Evolutionary conservation across 495 filamentous ascomycete species (phyloP), one percentile per base, ranked within the genome.

Genomic region (Tirmania nivea): DNA sequence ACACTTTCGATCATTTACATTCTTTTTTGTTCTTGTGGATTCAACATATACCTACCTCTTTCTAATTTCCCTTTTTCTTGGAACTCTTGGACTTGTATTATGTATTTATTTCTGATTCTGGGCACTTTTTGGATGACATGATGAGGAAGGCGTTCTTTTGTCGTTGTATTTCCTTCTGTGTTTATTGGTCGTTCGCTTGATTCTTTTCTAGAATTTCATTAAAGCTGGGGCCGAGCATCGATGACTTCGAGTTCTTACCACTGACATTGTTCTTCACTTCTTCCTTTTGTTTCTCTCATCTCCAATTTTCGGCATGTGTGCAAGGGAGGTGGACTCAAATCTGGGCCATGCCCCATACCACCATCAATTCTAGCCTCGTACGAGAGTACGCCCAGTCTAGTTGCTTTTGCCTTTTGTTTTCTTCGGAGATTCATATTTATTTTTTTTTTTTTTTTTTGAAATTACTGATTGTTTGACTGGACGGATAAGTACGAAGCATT

Each of bases 211-310:
- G 56, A 21, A 57, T 54, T 59, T 50, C 52, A 57, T 51, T 60
- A 53, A 60, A 51, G 36, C 59, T 60, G 59, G 60, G 59, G 47
- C 60, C 54, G 12, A 2, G n/a, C 36, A 42, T 9, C 36, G 9
- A 10, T 10, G 36, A n/a, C 36, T 45, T 6, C 9, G 1, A 8
- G 9, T 5, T 8, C 39, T 19, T 45, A 14, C 12, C 39, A 45
- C 39, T 14, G 14, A 45, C 17, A 45, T 45, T 45, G 2, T 45
- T 19, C n/a, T n/a, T n/a, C n/a, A n/a, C n/a, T n/a, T 2, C 17
- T 45, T 6, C 39, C 3, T 45, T 45, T 45, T 45, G 39, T 45
- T 45, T 45, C 3, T 19, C 39, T 4, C 3, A 14, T 45, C 3
- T 45, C 3, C 8, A 14, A 14, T 5, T 45, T 45, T 45, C 39